Evolutionary conservation across 2,329 filamentous ascomycete genomes (phyloP).

Genomic region (Thyridium curvatum): DNA sequence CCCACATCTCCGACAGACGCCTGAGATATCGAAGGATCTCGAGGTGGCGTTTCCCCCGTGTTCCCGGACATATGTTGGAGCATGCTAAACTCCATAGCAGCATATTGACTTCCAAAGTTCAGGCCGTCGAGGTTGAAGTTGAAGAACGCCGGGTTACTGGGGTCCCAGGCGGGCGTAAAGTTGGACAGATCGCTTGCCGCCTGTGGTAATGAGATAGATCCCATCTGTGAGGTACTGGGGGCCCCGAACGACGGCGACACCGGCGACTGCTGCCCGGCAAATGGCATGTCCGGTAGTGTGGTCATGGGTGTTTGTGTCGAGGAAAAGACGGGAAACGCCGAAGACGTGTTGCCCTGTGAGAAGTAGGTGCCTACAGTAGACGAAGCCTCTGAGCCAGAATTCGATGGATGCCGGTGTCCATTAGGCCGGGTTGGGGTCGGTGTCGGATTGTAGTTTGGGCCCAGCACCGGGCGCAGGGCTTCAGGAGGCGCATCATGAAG

Average conservation of each 20-base stretch:
- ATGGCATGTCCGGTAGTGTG: slow-evolving; percentile 44
- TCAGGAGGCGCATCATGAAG: slow-evolving; percentile 92
- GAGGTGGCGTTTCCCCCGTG: slow-evolving; percentile 70
- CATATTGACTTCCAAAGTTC: slow-evolving; percentile 95
- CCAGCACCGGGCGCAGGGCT: slow-evolving; percentile 79
- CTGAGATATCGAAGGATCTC: slow-evolving; percentile 48
- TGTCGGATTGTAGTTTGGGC: slow-evolving; percentile 60
- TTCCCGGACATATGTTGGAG: slow-evolving; percentile 94
- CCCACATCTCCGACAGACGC: slow-evolving; percentile 27
- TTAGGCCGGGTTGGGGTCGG: slow-evolving; percentile 35
- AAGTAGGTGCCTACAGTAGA: slow-evolving; percentile 39
- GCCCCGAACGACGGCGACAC: slow-evolving; percentile 63
- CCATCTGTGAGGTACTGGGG: slow-evolving; percentile 40
- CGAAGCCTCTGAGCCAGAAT: slow-evolving; percentile 37
- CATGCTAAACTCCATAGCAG: slow-evolving; percentile 92
- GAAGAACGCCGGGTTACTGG: slow-evolving; percentile 85
- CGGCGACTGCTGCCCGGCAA: slow-evolving; percentile 64
- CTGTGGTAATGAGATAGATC: slow-evolving; percentile 40
- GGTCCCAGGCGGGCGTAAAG: slow-evolving; percentile 65
- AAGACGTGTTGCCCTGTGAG: slow-evolving; percentile 35
- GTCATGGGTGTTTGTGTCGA: slow-evolving; percentile 36
- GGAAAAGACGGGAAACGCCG: slow-evolving; percentile 46
- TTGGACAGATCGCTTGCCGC: slow-evolving; percentile 42
- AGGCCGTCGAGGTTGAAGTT: slow-evolving; percentile 93
- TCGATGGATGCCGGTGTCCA: slow-evolving; percentile 40